A percentile compares a stretch with the other conserved stretches of the same genome.
Conservation (phyloP, 2,329 filamentous ascomycete species). For the Cladosporium colombiae region DNA sequence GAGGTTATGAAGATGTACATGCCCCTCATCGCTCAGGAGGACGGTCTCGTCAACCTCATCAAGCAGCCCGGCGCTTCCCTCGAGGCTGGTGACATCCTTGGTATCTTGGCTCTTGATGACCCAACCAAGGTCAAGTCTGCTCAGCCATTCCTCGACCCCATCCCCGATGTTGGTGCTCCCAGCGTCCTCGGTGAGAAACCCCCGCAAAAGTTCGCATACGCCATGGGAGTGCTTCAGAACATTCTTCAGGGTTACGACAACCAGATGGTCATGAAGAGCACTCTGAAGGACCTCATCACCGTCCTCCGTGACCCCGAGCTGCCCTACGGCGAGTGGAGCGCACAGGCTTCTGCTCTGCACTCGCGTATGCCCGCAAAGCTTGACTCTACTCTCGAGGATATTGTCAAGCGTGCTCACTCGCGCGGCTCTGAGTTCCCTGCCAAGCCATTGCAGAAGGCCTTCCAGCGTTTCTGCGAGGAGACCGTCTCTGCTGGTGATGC, state of each 20-base stretch:
- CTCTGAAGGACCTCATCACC: conserved; percentile 83
- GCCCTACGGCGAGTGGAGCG: conserved; percentile 94
- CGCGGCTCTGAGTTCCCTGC: conserved; percentile 87
- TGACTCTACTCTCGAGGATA: conserved; percentile 76
- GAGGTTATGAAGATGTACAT: conserved; percentile 99
- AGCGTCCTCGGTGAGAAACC: conserved; percentile 89
- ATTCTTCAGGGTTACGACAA: conserved; percentile 96
- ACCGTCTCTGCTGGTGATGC: conserved; percentile 73
- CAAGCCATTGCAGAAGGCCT: conserved; percentile 79
- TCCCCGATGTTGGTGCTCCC: conserved; percentile 82
- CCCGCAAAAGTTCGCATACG: conserved; percentile 78
- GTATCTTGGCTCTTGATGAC: conserved; percentile 92
- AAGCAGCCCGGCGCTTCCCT: conserved; percentile 98
- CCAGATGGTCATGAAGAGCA: conserved; percentile 88
- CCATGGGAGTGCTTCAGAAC: conserved; percentile 77
- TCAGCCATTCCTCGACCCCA: conserved; percentile 86
- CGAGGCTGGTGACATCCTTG: conserved; percentile 97
- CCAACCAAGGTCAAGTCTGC: conserved; percentile 96
- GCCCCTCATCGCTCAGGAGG: conserved; percentile 92
- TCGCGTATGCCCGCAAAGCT: conserved; percentile 95
- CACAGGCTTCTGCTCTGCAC: conserved; percentile 94
- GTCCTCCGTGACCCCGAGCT: conserved; percentile 87
- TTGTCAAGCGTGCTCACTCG: conserved; percentile 78
- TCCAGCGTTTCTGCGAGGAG: conserved; percentile 86
- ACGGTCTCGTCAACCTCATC: conserved; percentile 95